Evolutionary conservation across 768 basidiomycete genomes (phyloP), one percentile per base, ranked within the genome.

Genomic region (Rhodotorula sphaerocarpa): DNA sequence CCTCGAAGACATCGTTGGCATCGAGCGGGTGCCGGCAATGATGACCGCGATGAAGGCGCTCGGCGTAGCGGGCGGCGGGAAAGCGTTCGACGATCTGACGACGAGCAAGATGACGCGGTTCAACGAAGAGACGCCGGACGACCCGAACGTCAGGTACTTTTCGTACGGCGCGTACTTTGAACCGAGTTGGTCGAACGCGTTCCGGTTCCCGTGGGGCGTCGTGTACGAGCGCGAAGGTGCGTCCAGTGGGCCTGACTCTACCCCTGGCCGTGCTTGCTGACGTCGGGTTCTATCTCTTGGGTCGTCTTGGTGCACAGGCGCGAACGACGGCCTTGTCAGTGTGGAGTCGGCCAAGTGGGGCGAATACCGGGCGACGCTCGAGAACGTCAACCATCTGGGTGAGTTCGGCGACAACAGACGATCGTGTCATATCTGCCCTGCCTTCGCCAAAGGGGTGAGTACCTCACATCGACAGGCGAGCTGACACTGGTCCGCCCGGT

Each of bases 91-190:
- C 71, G 86, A 81, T 59, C 82, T 99, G 48, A 92, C 90, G 0
- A 75, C 85, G 12, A 83, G 85, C 33, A 84, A 83, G 64, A 99
- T 97, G 93, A 81, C 80, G 41, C 75, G 80, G 54, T 99, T 99
- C 77, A 99, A 99, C 73, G 82, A 86, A 59, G 80, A 85, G 41
- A 88, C 88, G 0, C 86, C 88, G 0, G 85, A 97, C 70, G 81
- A 85, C 0, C 79, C 81, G 2, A 82, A 81, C 28, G 86, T 97
- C 57, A 80, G 82, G 66, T 99, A 99, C 75, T 93, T 88, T 70
- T 90, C 88, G 36, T 99, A 90, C 88, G 95, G 95, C 16, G 95
- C 95, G 4, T 80, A 80, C 18, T 91, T 91, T 72, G 82, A 86
- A 21, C 93, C 95, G 9, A 87, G 88, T 1, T 69, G 66, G 66